Percentiles rank a stretch among this genome's conserved stretches.
Evolutionary conservation across 2,329 filamentous ascomycete genomes (phyloP).

Genomic region (Pyrenophora graminea): DNA sequence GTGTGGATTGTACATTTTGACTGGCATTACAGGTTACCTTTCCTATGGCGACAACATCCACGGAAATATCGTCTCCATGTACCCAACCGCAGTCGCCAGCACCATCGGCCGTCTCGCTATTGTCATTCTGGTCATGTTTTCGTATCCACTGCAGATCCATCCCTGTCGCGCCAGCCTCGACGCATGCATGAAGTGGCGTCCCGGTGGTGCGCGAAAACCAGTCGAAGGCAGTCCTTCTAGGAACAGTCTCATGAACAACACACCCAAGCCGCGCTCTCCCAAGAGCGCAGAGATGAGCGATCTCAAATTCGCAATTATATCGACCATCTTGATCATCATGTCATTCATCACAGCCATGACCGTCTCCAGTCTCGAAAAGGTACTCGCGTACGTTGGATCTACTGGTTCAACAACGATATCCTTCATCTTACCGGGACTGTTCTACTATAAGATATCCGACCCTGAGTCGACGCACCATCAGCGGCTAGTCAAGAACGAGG

Average conservation of each 20-base stretch:
- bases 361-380: conserved; percentile 84
- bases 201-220: conserved; percentile 48
- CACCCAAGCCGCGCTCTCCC: conserved; percentile 17
- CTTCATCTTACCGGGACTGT: conserved; percentile 93
- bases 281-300: conserved; percentile 71
- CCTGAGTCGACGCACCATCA: conserved; percentile 88
- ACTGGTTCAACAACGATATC: conserved; percentile 95
- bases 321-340: conserved; percentile 79
- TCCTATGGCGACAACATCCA: conserved; percentile 89
- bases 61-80: conserved; percentile 86
- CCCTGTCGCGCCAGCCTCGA: conserved; percentile 95
- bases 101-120: conserved; percentile 95
- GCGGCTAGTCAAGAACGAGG: conserved; percentile 85
- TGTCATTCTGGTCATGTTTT: conserved; percentile 94
- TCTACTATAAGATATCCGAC: conserved; percentile 97
- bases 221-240: conserved; percentile 48
- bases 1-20: conserved; percentile 83
- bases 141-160: conserved; percentile 92
- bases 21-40: conserved; percentile 92
- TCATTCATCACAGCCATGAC: conserved; percentile 90
- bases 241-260: conserved; percentile 51
- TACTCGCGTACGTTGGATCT: conserved; percentile 91
- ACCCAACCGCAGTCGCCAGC: conserved; percentile 72
- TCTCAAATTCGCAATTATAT: conserved; percentile 84
- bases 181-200: conserved; percentile 91